Percentiles rank a stretch among this genome's conserved stretches.
Evolutionary conservation across 2,329 filamentous ascomycete genomes (phyloP).

Genomic region (Sphaerostilbella broomeana): DNA sequence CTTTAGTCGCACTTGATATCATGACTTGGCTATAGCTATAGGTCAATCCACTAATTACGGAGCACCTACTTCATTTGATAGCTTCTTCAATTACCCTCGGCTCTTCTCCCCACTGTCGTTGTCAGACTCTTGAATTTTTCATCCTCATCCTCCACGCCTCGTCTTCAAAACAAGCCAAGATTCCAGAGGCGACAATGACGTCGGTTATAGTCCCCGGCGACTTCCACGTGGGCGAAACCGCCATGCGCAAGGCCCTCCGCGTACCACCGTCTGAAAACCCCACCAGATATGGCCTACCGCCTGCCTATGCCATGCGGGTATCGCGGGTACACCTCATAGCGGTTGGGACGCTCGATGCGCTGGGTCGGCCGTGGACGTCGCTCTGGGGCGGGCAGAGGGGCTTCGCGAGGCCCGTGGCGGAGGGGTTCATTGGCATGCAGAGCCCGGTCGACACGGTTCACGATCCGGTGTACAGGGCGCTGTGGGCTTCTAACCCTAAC

Average conservation of each 20-base stretch:
- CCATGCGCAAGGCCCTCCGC: conserved; percentile 56
- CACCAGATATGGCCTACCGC: conserved; percentile 56
- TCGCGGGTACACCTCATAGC: conserved; percentile 61
- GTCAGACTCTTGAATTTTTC: too few species aligned
- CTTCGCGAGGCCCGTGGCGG: conserved; percentile 57
- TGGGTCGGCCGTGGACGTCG: conserved; percentile 64
- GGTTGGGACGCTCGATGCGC: conserved; percentile 61
- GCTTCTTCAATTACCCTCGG: too few species aligned
- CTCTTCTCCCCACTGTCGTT: too few species aligned
- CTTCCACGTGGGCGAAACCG: conserved; percentile 61
- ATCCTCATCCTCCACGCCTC: too few species aligned
- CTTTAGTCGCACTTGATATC: too few species aligned
- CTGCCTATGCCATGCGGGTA: conserved; percentile 54
- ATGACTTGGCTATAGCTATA: too few species aligned
- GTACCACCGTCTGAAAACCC: conserved; percentile 57
- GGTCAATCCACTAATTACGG: too few species aligned
- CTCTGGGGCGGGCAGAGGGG: conserved; percentile 69
- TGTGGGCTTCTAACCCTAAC: conserved; percentile 37
- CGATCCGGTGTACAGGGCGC: conserved; percentile 63
- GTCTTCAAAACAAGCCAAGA: too few species aligned
- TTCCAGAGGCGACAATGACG: conserved; percentile 11
- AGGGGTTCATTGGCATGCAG: conserved; percentile 57
- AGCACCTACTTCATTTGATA: too few species aligned
- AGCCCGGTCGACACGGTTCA: conserved; percentile 51
- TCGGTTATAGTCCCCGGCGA: too few species aligned